Base-by-base conservation (phyloP, 2,329 filamentous ascomycete genomes). In the Chrysosporium queenslandicum region DNA sequence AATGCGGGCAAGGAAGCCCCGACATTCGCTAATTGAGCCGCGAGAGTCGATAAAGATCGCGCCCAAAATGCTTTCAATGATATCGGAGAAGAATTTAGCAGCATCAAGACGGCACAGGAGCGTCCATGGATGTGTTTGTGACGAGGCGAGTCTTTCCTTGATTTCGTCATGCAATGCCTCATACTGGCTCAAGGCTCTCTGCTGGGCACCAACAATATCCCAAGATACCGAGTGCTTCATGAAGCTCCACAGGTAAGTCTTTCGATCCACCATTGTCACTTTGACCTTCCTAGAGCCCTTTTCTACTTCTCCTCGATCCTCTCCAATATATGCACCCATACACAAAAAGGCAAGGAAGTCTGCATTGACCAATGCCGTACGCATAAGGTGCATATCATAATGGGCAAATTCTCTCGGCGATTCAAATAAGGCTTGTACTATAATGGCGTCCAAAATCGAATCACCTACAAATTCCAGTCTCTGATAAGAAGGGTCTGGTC, bases 401-500 rank as follows among this genome's bases (percentile, higher is more conserved):
- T 79, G 77, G 2, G 72, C 65, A 9, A 79, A 67, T 2, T 74
- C 63, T 2, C 66, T 64, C 0, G 80, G 58, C 9, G 64, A 63
- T 2, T 64, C 61, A 64, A 79, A 85, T 4, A 91, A 69, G n/a
- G 70, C 74, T 0, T 70, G 72, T 6, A 87, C 81, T 46, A 96
- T 72, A 52, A 95, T 72, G 59, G 82, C 78, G 66, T 97, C 91
- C 0, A 97, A 78, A 2, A 96, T 74, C 0, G 88, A 80, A 60
- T 97, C 91, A 0, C 91, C 91, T 0, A 96, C 71, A 61, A 92
- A 95, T 63, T 96, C 91, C 0, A 96, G 77, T 0, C 89, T 79
- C 58, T 96, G 86, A 60, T 82, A 82, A 0, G 76, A 78, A 32
- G 69, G 66, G 11, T 73, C 72, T 3, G 76, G 71, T 14, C 70